Conservation (phyloP, 2,329 filamentous ascomycete genomes). For the Gliomastix tumulicola region DNA sequence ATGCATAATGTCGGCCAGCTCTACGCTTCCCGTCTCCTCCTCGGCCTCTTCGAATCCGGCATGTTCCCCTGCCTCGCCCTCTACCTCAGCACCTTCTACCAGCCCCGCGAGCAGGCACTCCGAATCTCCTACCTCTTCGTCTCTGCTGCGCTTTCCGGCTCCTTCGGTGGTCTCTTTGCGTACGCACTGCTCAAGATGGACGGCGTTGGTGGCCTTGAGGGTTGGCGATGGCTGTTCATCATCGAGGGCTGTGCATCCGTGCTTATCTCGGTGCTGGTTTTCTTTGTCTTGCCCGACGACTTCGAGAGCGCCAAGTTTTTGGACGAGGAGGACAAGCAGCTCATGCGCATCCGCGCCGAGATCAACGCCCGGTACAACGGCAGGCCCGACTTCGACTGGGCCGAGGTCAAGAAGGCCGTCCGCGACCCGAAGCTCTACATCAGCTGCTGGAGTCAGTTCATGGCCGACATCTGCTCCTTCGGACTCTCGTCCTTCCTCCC, state of each 20-base stretch:
- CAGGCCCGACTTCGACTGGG: slow-evolving; percentile 9
- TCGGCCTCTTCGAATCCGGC: slow-evolving; percentile 68
- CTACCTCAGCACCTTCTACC: slow-evolving; percentile 81
- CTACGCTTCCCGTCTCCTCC: slow-evolving; percentile 61
- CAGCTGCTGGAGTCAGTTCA: slow-evolving; percentile 17
- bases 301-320: slow-evolving; percentile 72
- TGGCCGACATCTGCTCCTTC: slow-evolving; percentile 17
- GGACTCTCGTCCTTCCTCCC: slow-evolving; percentile 21
- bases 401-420: slow-evolving; percentile 6
- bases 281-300: slow-evolving; percentile 79
- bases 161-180: slow-evolving; percentile 68
- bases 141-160: slow-evolving; percentile 71
- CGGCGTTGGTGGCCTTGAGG: slow-evolving; percentile 47
- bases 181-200: slow-evolving; percentile 66
- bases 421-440: slow-evolving; percentile 18
- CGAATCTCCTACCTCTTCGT: slow-evolving; percentile 79
- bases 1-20: slow-evolving; percentile 56
- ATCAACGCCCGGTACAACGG: slow-evolving; percentile 8
- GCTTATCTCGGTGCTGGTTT: slow-evolving; percentile 58
- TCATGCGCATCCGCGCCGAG: slow-evolving; percentile 9
- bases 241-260: slow-evolving; percentile 66
- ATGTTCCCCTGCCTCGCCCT: slow-evolving; percentile 74
- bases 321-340: slow-evolving; percentile 9
- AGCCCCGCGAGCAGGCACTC: slow-evolving; percentile 70
- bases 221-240: slow-evolving; percentile 63